Percentiles rank a stretch among this genome's conserved stretches.
These are phyloP conservation scores for Thyridium curvatum DNA, from an alignment of 2,329 filamentous ascomycete species.

Conservation along the genomic window DNA sequence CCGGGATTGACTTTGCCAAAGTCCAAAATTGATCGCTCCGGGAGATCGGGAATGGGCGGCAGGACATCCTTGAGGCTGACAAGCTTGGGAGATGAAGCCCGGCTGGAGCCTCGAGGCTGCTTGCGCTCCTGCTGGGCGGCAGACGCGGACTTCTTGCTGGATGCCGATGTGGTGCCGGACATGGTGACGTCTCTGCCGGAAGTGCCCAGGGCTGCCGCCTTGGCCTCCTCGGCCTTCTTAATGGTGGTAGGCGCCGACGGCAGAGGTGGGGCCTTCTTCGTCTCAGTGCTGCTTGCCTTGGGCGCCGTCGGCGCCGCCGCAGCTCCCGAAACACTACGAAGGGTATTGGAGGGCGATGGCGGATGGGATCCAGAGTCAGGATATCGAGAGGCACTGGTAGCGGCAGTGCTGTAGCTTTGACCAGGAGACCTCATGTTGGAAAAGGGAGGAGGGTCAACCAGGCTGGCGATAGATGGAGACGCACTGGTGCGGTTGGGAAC, in stretches of 20 bases:
- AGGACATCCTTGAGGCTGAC: constrained; percentile 40
- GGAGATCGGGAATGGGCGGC: constrained; percentile 21
- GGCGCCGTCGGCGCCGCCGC: constrained; percentile 19
- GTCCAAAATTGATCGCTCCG: constrained; percentile 51
- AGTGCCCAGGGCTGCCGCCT: constrained; percentile 6
- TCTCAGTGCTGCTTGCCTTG: constrained; percentile 15
- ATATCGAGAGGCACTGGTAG: constrained; percentile 17
- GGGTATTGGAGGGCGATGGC: constrained; percentile 21
- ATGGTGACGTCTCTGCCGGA: constrained; percentile 17
- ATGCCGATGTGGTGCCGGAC: constrained; percentile 10
- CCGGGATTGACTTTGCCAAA: constrained; percentile 54
- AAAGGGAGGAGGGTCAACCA: constrained; percentile 68
- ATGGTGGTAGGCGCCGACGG: constrained; percentile 19
- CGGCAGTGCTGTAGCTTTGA: constrained; percentile 23
- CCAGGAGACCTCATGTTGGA: constrained; percentile 30
- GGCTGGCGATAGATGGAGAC: constrained; percentile 85
- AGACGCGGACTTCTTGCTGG: constrained; percentile 38
- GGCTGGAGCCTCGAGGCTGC: constrained; percentile 27
- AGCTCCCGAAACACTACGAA: constrained; percentile 18
- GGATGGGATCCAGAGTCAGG: constrained; percentile 20
- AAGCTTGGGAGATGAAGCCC: constrained; percentile 43
- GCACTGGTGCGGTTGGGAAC: constrained; percentile 67
- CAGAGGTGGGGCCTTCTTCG: constrained; percentile 30
- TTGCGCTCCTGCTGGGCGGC: constrained; percentile 35
- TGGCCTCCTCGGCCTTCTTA: constrained; percentile 6